Evolutionary conservation across 768 basidiomycete species (phyloP), one percentile per base, ranked within the genome.

Genomic region (Hygrophorus pudorinus): DNA sequence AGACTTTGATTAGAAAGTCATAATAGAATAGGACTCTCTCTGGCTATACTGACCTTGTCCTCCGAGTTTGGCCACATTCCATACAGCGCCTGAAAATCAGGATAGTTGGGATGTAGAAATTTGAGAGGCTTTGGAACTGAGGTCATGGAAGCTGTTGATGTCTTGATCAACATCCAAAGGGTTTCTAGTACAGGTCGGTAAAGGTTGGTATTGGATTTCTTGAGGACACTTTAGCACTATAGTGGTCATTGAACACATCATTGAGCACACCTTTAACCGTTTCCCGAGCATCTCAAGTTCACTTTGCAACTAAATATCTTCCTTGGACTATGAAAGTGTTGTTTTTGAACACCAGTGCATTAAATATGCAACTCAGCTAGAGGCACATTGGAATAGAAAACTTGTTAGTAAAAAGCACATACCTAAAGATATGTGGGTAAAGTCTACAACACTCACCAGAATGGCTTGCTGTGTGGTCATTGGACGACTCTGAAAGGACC

Each of bases 111-210:
- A 45, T 92, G 83, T 24, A 99, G 75, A 65, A n/a, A n/a, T n/a
- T n/a, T n/a, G n/a, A n/a, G n/a, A n/a, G n/a, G n/a, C n/a, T n/a
- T n/a, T n/a, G n/a, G n/a, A n/a, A n/a, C n/a, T n/a, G n/a, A n/a
- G n/a, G n/a, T n/a, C n/a, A n/a, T n/a, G n/a, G n/a, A n/a, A 99
- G 98, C 67, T 99, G 96, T 99, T 10, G 92, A 92, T 5, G 94
- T 97, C 56, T 89, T 75, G 56, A 98, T 98, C 34, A 98, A 71
- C 5, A 86, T 91, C 38, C 94, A 78, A 8, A 99, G 73, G 3
- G 90, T 90, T 67, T 99, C 94, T 12, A 99, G 73, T 20, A 94
- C 91, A 18, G 93, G 84, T 13, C 81, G 72, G 61, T 97, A 90
- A 27, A 98, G 72, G 27, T 76, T 71, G 1, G 79, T 83, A 57